phyloP scores from a whole-genome alignment of 495 filamentous ascomycete genomes.

The Lasiosphaeriaceae sp. region DNA sequence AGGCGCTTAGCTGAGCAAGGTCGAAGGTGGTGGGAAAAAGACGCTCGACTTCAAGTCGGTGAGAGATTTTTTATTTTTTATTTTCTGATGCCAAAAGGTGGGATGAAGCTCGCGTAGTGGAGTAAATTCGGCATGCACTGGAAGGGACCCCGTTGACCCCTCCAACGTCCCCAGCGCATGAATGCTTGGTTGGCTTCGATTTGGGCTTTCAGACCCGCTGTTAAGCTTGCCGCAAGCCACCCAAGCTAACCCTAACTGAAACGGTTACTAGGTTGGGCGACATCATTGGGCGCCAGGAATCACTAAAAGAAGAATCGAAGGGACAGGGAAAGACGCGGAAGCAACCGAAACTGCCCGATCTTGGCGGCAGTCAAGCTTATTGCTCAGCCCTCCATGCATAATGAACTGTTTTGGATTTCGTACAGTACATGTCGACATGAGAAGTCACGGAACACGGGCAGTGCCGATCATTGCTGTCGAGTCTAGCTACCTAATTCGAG shows the following conservation, averaged over 20 bases:
- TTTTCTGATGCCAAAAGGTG: constrained; percentile 21
- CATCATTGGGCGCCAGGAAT: too few species aligned
- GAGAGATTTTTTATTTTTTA: constrained; percentile 23
- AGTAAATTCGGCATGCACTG: constrained; percentile 3
- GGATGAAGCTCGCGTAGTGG: constrained; percentile 2
- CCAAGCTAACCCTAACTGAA: neutral
- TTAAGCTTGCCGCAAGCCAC: neutral
- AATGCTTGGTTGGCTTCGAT: neutral
- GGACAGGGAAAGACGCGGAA: neutral
- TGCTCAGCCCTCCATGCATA: too few species aligned
- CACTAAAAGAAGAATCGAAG: neutral
- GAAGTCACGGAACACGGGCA: too few species aligned
- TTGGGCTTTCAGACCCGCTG: neutral
- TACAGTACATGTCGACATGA: too few species aligned
- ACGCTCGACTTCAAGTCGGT: constrained; percentile 6
- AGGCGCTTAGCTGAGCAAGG: neutral
- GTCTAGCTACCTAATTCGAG: too few species aligned
- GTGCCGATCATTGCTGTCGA: too few species aligned
- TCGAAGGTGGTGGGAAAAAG: neutral
- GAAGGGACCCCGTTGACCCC: neutral
- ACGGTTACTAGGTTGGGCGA: neutral
- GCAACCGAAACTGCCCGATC: neutral
- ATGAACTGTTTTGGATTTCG: too few species aligned
- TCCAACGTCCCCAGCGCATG: neutral
- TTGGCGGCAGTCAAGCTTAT: neutral